Base-by-base conservation (phyloP, 2,329 filamentous ascomycete genomes). In the Hymenoscyphus linearis region DNA sequence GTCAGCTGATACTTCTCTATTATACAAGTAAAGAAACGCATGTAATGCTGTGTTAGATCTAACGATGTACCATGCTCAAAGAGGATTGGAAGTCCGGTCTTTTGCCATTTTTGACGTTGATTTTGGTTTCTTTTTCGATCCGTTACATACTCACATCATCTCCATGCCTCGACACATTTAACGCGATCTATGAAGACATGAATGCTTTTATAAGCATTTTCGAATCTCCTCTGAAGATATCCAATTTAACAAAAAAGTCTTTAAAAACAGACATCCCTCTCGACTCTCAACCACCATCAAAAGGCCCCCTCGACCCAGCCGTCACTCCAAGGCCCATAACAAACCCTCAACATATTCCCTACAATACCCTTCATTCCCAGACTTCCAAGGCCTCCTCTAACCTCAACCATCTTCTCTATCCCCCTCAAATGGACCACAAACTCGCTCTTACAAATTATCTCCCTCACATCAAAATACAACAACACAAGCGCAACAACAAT, bases 341-440 rank as follows among this genome's bases (percentile, higher is more conserved):
- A 58, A 36, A 58, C 57, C 1, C 18, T 10, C 12, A 58, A 34
- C 57, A 44, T 52, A 37, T 58, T 58, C 18, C 18, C 14, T n/a
- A 58, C 57, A 14, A 58, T 58, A 0, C 57, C 57, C n/a, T 44
- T 52, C 57, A 58, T 58, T 27, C 57, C 57, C 57, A 52, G 36
- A 1, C 4, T 5, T 10, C 35, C 31, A 13, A 52, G n/a, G 1
- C 57, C 57, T 6, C 57, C 57, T 16, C 57, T 58, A 10, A 58
- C 47, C 31, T 26, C 57, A 40, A 58, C 13, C 57, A 58, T 58
- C 57, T n/a, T 52, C 47, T 35, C 57, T 16, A 58, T 52, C 7
- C 57, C 57, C 40, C 44, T 52, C n/a, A 58, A 52, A 58, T 58
- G 57, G 13, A 58, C 31, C 40, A 2, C n/a, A 34, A 52, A 36